Base-by-base conservation (phyloP, 2,329 filamentous ascomycete species). In the Pseudocercospora eumusae region DNA sequence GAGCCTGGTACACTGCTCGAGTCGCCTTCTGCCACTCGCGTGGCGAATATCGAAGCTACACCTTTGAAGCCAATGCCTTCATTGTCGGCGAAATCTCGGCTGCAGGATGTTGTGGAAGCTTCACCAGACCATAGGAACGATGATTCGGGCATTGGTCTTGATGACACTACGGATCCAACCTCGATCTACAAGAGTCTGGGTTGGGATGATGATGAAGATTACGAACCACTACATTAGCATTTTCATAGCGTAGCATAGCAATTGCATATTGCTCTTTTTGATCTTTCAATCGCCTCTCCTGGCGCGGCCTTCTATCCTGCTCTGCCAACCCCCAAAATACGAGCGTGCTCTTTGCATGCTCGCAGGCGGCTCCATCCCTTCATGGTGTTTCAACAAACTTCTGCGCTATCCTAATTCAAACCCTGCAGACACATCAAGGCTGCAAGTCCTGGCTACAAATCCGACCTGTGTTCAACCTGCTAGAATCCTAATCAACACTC, bases 161-260 rank as follows among this genome's bases (percentile, higher is more conserved):
- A 50, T n/a, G 49, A 56, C 25, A 54, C 27, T 40, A 42, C 57
- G 33, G 60, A 18, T 23, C 9, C 47, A 47, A 28, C 21, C 13
- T 62, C 61, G 27, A 67, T 81, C 53, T 81, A 80, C 62, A 76
- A 77, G 56, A 74, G 73, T 10, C 64, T 81, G 57, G 79, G 79
- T 25, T 82, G 80, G 80, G 75, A 81, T 68, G 78, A 81, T 64
- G 28, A 54, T 27, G 76, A 80, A 50, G 66, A 69, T 62, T 75
- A 75, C 68, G 76, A 76, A 72, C 73, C 74, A 69, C 62, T 72
- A 47, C 63, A 67, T 62, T 72, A 67, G 64, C 55, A 25, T 56
- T 57, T 54, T 20, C 28, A 54, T 23, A 54, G 52, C 52, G 23
- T 52, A 52, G 47, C 47, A 52, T 28, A 52, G 15, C 21, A 11